Evolutionary conservation across 345 rosid species (phyloP), one percentile per base, ranked within the genome.

Genomic region (Kandelia obovata): DNA sequence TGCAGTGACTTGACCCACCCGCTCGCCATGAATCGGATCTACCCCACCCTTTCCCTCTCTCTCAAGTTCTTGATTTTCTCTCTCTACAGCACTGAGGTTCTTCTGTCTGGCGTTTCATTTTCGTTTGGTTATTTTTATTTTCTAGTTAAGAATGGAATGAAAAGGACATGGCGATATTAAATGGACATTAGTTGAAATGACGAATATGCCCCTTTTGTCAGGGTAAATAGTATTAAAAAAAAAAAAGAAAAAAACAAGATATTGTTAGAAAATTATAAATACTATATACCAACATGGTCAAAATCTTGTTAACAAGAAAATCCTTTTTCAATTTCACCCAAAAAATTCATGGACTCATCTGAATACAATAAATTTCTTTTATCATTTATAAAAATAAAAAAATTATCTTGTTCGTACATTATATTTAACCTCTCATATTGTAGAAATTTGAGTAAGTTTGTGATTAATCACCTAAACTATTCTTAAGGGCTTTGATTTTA

Each of bases 1-100:
- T 95, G 99, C 61, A 90, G 68, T 1, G 97, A 92, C 71, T 92
- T 95, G 62, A 95, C 88, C 99, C 99, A 95, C 65, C 88, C 80
- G 60, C 82, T 71, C 23, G 96, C 91, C 97, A 90, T 91, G 49
- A 27, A 72, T 51, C 68, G 52, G 65, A 71, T 60, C 68, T 15
- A 0, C 47, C 27, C 23, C 5, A 17, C 59, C 9, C 59, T 8
- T 5, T 55, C 59, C 21, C 7, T 23, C 59, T 61, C 64, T 61
- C 53, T 35, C 52, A 47, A 61, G 73, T 34, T 30, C 20, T 69
- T 59, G 30, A 49, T 21, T 70, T 34, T 70, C 77, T 79, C 76
- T 71, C 72, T 67, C 73, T 56, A 25, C 4, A 71, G 66, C 57
- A 28, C 61, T 56, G 31, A 25, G 11, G 66, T n/a, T 70, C 39